Conservation (phyloP, 1,284 basidiomycete species). For the Lignosus rhinocerotis region DNA sequence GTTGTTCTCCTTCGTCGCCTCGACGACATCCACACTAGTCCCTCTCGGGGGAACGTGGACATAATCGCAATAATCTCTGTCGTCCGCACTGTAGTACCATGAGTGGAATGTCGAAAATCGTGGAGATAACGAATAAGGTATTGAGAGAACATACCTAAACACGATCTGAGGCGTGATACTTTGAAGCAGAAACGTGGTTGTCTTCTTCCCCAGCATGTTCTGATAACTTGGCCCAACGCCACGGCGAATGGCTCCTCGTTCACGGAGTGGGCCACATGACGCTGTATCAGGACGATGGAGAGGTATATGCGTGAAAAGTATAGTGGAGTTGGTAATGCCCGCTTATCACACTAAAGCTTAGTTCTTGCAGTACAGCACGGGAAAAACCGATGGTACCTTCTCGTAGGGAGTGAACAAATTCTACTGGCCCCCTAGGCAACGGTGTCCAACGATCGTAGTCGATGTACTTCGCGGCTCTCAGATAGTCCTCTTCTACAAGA, state of each 20-base stretch:
- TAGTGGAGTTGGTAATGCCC: constrained; percentile 43
- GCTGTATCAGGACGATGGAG: constrained; percentile 71
- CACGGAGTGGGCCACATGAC: constrained; percentile 74
- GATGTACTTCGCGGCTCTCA: constrained; percentile 53
- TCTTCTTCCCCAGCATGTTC: constrained; percentile 75
- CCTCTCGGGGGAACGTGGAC: constrained; percentile 48
- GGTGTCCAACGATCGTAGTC: constrained; percentile 63
- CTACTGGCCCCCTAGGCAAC: constrained; percentile 60
- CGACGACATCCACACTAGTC: constrained; percentile 11
- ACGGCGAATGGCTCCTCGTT: constrained; percentile 69
- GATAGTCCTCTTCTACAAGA: constrained; percentile 80
- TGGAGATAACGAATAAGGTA: background rate
- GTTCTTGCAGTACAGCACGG: background rate
- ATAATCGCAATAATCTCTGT: constrained; percentile 87
- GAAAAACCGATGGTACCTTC: constrained; percentile 39
- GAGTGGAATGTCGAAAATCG: background rate
- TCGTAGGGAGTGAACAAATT: constrained; percentile 67
- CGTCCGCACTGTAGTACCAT: constrained; percentile 65
- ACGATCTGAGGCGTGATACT: constrained; percentile 65
- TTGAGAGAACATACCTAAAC: constrained; percentile 57
- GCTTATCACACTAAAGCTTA: constrained; percentile 20
- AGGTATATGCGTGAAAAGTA: constrained; percentile 84
- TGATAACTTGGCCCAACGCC: constrained; percentile 83
- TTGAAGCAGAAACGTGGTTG: constrained; percentile 69
- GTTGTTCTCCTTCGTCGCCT: background rate